Evolutionary conservation across 179 eudicot genomes (phyloP).

Genomic region (Kewa caespitosa): DNA sequence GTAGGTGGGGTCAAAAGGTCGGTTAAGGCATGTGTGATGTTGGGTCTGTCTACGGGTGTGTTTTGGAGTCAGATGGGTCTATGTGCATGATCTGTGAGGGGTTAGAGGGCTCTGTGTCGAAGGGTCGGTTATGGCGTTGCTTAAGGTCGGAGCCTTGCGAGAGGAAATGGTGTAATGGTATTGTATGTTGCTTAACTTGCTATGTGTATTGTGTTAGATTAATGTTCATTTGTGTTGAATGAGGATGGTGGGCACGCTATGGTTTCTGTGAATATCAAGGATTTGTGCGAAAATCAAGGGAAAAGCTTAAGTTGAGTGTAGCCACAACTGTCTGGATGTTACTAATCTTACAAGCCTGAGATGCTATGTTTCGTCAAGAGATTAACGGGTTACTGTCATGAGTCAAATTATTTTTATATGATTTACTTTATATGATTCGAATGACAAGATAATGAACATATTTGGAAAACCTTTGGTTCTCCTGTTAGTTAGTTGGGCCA

Average conservation of each 20-base stretch:
- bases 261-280: background rate
- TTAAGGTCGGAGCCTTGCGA: no score
- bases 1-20: no score
- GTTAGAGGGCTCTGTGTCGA: no score
- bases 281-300: background rate
- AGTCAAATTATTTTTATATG: background rate
- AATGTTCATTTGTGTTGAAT: background rate
- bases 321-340: background rate
- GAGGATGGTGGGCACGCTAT: no score
- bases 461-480: slow-evolving; percentile 22
- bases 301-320: background rate
- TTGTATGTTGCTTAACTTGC: background rate
- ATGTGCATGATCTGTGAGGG: no score
- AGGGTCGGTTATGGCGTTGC: no score
- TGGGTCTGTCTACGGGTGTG: no score
- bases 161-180: no score
- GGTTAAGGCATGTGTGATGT: no score
- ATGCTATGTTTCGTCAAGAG: background rate
- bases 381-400: background rate
- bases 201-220: background rate
- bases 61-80: no score
- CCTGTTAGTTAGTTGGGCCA: slow-evolving; percentile 55
- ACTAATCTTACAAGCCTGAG: background rate
- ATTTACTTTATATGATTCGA: slow-evolving; percentile 7
- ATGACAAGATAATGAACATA: slow-evolving; percentile 17